Percentiles rank a stretch among this genome's conserved stretches.
phyloP scores from a whole-genome alignment of 225 moss, liverwort and hornwort genomes.

The Pleurozium schreberi region DNA sequence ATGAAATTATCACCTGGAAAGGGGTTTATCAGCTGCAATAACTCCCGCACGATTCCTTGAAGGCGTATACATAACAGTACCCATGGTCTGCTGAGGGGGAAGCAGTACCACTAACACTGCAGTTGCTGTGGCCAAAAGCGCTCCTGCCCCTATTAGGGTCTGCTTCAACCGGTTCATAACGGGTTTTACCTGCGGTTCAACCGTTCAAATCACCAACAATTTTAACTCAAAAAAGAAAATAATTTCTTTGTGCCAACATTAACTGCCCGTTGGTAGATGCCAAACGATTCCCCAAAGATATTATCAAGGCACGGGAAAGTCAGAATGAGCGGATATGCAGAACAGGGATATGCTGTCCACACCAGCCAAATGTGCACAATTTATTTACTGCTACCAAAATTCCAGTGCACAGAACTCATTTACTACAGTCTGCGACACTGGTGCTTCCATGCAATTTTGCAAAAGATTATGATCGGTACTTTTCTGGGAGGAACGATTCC shows the following conservation, averaged over 20 bases:
- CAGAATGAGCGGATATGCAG: background rate
- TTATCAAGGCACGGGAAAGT: background rate
- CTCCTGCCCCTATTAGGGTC: constrained; percentile 48
- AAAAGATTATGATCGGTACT: background rate
- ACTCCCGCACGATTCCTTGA: constrained; percentile 21
- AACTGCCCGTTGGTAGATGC: background rate
- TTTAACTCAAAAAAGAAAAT: background rate
- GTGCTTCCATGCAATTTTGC: background rate
- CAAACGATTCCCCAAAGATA: background rate
- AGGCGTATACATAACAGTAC: constrained; percentile 20
- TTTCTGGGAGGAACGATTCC: background rate
- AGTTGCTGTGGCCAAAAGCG: constrained; percentile 38
- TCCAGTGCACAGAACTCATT: background rate
- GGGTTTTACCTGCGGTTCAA: constrained; percentile 41
- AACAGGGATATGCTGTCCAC: background rate
- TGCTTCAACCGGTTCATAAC: constrained; percentile 59
- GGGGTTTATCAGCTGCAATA: constrained; percentile 14
- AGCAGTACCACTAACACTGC: constrained; percentile 31
- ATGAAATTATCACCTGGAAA: constrained; percentile 5
- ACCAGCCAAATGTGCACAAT: background rate
- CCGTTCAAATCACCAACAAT: background rate
- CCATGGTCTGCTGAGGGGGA: constrained; percentile 27
- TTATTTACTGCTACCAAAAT: background rate
- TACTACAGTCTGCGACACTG: background rate
- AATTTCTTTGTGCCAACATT: background rate